phyloP scores from a whole-genome alignment of 495 filamentous ascomycete species.

The Aspergillus sclerotioniger region DNA sequence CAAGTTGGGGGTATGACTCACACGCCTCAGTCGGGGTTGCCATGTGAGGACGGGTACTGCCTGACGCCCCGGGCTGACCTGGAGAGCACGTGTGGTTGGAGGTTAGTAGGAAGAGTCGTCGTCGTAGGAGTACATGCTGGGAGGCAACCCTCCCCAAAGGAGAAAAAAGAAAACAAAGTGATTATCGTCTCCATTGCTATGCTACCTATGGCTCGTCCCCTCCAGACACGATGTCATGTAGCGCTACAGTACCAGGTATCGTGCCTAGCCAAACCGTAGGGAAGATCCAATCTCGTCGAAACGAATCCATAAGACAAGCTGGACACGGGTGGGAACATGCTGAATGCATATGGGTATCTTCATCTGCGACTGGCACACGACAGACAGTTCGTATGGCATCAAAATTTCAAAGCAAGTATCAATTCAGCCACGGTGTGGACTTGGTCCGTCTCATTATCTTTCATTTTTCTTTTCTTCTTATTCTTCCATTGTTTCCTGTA shows the following conservation, averaged over 20 bases:
- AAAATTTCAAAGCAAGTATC: not conserved
- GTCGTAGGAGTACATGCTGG: not conserved
- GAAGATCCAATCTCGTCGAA: constrained; percentile 2
- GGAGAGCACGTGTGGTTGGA: not conserved
- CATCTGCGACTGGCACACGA: constrained; percentile 1
- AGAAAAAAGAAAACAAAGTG: constrained; percentile 1
- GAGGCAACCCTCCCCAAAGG: not conserved
- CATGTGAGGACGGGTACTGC: constrained; percentile 7
- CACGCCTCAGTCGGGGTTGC: not conserved
- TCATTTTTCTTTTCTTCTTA: not conserved
- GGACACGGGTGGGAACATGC: constrained; percentile 11
- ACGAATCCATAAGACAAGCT: constrained; percentile 1
- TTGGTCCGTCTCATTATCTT: not conserved
- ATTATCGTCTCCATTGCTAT: constrained; percentile 3
- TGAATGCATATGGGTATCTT: constrained; percentile 17
- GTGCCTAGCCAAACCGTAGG: not conserved
- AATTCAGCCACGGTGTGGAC: not conserved
- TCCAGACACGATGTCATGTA: not conserved
- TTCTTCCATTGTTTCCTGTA: not conserved
- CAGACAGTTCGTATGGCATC: constrained; percentile 4
- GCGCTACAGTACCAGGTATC: not conserved
- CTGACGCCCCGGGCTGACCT: not conserved
- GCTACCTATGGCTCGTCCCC: not conserved
- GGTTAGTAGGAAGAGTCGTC: not conserved
- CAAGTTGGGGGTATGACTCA: not conserved